Conservation (phyloP, 257 asterid species). For the Solanum bulbocastanum region DNA sequence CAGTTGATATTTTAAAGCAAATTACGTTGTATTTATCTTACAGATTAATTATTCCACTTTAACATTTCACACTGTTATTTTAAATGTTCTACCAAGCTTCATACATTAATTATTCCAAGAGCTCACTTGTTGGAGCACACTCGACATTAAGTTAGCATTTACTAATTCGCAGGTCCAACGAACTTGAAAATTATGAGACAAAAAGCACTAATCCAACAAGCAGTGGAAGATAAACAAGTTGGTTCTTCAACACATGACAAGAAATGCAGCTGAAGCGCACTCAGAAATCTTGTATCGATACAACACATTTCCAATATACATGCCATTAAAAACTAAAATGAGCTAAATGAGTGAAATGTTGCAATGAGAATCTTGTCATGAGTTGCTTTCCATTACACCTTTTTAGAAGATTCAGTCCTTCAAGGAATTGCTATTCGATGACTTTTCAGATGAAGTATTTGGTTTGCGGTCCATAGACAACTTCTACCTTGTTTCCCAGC, state of each 20-base stretch:
- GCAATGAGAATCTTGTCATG: background rate
- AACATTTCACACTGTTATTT: background rate
- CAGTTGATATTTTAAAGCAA: background rate
- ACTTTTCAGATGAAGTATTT: slow-evolving; percentile 41
- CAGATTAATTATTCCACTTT: background rate
- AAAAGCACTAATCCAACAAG: background rate
- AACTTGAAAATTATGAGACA: background rate
- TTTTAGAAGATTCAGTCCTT: background rate
- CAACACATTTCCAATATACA: background rate
- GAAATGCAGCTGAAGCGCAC: no score
- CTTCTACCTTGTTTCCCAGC: slow-evolving; percentile 64
- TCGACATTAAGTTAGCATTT: background rate
- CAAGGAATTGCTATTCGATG: slow-evolving; percentile 32
- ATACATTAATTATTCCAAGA: no score
- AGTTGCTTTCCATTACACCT: background rate
- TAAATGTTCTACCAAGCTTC: background rate
- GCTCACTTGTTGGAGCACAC: background rate
- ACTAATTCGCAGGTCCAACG: background rate
- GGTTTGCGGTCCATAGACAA: slow-evolving; percentile 86
- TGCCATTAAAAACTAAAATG: background rate
- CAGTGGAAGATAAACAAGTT: background rate
- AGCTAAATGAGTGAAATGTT: background rate
- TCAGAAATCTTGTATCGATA: background rate
- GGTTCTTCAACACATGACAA: no score
- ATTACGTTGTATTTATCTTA: no score